Percentiles rank a stretch among this genome's conserved stretches.
Evolutionary conservation across 106 monocot species (phyloP).

Genomic region (Dioscorea alata): DNA sequence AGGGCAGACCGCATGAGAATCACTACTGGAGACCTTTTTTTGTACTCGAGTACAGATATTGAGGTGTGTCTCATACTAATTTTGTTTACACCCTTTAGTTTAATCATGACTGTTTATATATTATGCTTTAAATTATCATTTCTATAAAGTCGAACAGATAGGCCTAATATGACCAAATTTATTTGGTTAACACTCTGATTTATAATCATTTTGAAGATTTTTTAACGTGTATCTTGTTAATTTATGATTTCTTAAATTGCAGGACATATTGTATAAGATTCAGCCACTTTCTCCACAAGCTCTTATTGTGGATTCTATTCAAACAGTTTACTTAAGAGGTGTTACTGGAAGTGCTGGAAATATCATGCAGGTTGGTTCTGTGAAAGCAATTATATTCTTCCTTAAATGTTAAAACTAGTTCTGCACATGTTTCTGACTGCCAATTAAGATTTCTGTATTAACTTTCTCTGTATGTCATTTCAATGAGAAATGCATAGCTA

Average conservation of each 20-base stretch:
- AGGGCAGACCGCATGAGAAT: constrained; percentile 93
- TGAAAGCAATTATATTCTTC: neutral
- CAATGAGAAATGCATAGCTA: neutral
- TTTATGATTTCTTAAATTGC: constrained; percentile 7
- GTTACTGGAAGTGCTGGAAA: constrained; percentile 91
- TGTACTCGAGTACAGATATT: constrained; percentile 93
- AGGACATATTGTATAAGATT: constrained; percentile 92
- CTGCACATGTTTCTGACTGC: neutral
- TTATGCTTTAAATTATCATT: too few species aligned
- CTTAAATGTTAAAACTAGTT: neutral
- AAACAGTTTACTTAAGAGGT: constrained; percentile 81
- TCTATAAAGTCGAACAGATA: too few species aligned
- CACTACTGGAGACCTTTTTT: constrained; percentile 45
- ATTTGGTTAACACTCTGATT: neutral
- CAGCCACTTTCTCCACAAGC: constrained; percentile 53
- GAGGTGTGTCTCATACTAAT: constrained; percentile 39
- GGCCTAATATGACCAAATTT: neutral
- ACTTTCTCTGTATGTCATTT: neutral
- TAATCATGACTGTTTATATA: too few species aligned
- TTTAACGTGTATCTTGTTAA: neutral
- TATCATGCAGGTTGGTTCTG: constrained; percentile 55
- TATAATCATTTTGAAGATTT: neutral
- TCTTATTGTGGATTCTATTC: constrained; percentile 94
- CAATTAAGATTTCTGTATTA: neutral
- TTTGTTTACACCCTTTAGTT: too few species aligned